These are phyloP conservation scores for Colletotrichum sidae DNA, from an alignment of 2,329 filamentous ascomycete genomes.

Conservation along the genomic window DNA sequence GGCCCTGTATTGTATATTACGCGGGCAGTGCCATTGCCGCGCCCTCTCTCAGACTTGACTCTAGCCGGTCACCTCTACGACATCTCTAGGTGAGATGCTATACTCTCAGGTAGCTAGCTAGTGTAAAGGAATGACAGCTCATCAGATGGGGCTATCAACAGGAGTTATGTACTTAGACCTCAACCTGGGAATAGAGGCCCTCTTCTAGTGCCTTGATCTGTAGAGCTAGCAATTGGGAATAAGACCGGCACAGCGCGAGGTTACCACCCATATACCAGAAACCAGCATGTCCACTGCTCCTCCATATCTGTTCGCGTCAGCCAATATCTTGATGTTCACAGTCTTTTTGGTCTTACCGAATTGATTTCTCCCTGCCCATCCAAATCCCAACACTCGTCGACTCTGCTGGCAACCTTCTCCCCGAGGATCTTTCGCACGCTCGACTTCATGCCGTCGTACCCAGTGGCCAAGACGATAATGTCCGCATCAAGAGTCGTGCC, in stretches of 20 bases:
- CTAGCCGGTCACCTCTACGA: no score
- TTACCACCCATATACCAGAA: conserved; percentile 78
- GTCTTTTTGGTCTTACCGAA: conserved; percentile 33
- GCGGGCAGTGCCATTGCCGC: no score
- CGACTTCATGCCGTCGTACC: conserved; percentile 76
- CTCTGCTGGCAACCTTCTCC: conserved; percentile 67
- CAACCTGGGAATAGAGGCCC: conserved; percentile 49
- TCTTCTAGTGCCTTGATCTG: conserved; percentile 62
- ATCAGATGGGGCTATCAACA: no score
- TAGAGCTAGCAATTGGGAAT: conserved; percentile 64
- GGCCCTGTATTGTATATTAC: no score
- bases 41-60: no score
- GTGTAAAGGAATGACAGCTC: no score
- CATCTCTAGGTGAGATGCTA: no score
- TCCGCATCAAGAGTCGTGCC: conserved; percentile 69
- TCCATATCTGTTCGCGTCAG: conserved; percentile 61
- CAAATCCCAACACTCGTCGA: conserved; percentile 72
- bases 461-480: conserved; percentile 72
- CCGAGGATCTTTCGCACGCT: conserved; percentile 72
- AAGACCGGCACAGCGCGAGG: conserved; percentile 70
- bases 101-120: no score
- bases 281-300: conserved; percentile 69
- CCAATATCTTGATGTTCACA: no score
- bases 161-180: conserved; percentile 30
- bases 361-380: conserved; percentile 66